These are phyloP conservation scores for Dioszegia hungarica DNA, from an alignment of 768 basidiomycete genomes.

Conservation along the genomic window DNA sequence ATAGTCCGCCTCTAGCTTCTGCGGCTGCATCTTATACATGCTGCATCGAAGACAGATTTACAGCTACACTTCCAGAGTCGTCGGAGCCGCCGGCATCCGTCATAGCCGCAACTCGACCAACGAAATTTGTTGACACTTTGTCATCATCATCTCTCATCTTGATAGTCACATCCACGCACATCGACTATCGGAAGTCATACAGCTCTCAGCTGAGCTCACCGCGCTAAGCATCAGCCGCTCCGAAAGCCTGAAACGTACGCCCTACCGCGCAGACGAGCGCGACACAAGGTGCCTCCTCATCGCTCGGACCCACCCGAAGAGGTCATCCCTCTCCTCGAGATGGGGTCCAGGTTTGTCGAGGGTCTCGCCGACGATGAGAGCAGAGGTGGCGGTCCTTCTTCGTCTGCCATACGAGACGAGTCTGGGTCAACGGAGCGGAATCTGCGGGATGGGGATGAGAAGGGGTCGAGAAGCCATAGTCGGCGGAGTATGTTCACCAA, in stretches of 20 bases:
- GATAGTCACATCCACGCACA: too few species aligned
- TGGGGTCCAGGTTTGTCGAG: background rate
- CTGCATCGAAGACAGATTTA: too few species aligned
- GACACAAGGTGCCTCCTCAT: background rate
- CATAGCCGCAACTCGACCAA: background rate
- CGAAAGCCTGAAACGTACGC: too few species aligned
- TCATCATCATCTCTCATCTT: too few species aligned
- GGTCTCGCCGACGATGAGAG: background rate
- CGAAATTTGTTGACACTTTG: background rate
- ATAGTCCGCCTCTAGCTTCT: too few species aligned
- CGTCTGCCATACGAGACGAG: background rate
- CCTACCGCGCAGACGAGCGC: too few species aligned
- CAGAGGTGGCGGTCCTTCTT: background rate
- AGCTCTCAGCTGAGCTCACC: background rate
- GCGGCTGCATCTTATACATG: too few species aligned
- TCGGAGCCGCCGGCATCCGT: background rate
- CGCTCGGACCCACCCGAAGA: background rate
- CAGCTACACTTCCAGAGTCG: too few species aligned
- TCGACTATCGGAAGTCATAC: background rate
- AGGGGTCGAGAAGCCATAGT: background rate
- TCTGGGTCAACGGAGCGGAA: background rate
- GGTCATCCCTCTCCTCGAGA: background rate
- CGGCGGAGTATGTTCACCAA: slow-evolving; percentile 23
- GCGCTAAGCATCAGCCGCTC: too few species aligned
- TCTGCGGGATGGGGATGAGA: background rate